A percentile compares a stretch with the other conserved stretches of the same genome.
Conservation (phyloP, 768 basidiomycete species). For the Termitomyces sp. region DNA sequence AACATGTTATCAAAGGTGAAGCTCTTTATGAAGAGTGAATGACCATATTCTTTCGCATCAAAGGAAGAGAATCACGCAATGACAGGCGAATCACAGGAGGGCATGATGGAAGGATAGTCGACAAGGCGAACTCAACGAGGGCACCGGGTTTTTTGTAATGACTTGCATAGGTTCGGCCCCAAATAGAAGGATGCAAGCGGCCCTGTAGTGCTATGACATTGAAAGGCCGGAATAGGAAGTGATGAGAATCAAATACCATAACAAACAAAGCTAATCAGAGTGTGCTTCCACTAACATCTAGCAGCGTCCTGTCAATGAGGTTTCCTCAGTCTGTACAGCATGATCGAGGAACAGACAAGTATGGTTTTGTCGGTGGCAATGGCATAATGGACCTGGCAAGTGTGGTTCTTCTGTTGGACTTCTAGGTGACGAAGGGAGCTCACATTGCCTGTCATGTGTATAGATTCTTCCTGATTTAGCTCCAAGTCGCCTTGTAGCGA, state of each 20-base stretch:
- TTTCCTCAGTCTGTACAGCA: not conserved
- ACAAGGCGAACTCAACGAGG: not conserved
- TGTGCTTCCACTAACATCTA: not conserved
- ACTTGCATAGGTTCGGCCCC: not conserved
- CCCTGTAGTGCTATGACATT: not conserved
- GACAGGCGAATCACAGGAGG: not conserved
- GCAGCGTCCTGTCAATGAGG: not conserved
- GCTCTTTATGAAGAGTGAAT: not conserved
- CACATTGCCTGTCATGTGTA: not conserved
- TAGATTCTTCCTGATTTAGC: not conserved
- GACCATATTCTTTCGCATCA: not conserved
- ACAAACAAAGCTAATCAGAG: not conserved
- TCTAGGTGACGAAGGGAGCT: not conserved
- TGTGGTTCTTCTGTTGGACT: not conserved
- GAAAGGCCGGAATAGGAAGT: not conserved
- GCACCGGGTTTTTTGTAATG: not conserved
- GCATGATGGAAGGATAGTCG: not conserved
- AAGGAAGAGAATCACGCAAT: not conserved
- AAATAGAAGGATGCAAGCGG: too few relatives aligned
- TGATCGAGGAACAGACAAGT: not conserved
- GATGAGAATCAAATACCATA: not conserved
- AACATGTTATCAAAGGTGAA: not conserved
- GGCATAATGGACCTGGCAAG: not conserved
- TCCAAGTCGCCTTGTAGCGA: not conserved
- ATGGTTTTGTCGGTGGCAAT: not conserved